Evolutionary conservation across 192 early-diverging fungal species (phyloP).

Genomic region (Coemansia sp.): DNA sequence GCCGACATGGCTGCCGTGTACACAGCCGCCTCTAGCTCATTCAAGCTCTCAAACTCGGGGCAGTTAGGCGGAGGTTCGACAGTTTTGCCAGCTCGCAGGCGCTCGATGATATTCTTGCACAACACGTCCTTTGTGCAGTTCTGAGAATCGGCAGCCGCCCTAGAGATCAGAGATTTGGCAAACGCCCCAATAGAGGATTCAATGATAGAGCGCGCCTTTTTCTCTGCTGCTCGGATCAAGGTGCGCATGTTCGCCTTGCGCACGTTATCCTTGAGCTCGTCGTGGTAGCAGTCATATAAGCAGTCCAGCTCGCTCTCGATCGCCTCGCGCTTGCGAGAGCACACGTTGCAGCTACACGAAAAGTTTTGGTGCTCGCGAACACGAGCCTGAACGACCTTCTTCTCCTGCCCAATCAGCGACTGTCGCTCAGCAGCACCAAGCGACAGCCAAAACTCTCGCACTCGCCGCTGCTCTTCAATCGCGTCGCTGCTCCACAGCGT

Average conservation of each 20-base stretch:
- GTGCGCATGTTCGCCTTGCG: slow-evolving; percentile 28
- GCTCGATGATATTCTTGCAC: slow-evolving; percentile 11
- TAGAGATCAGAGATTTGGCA: slow-evolving; percentile 12
- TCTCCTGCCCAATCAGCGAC: slow-evolving; percentile 32
- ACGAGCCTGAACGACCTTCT: slow-evolving; percentile 35
- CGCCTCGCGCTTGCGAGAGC: slow-evolving; percentile 47
- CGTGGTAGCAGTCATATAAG: slow-evolving; percentile 46
- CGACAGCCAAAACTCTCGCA: slow-evolving; percentile 42
- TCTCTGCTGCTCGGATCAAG: slow-evolving; percentile 14
- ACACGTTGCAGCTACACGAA: slow-evolving; percentile 48
- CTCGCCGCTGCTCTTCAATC: slow-evolving; percentile 26
- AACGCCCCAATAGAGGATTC: slow-evolving; percentile 19
- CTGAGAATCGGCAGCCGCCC: background rate
- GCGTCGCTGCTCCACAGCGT: slow-evolving; percentile 30
- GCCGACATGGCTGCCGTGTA: slow-evolving; percentile 9
- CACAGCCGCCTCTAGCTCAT: slow-evolving; percentile 13
- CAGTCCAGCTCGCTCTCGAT: slow-evolving; percentile 47
- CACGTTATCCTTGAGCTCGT: slow-evolving; percentile 35
- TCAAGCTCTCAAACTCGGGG: slow-evolving; percentile 10
- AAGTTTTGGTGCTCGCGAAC: slow-evolving; percentile 51
- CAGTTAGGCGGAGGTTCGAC: slow-evolving; percentile 9
- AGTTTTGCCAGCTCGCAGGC: slow-evolving; percentile 2
- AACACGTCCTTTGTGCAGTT: slow-evolving; percentile 5
- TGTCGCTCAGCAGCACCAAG: slow-evolving; percentile 33
- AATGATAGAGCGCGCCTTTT: slow-evolving; percentile 18